Evolutionary conservation across 179 eudicot genomes (phyloP), one percentile per base, ranked within the genome.

Genomic region (Nepenthes alata): DNA sequence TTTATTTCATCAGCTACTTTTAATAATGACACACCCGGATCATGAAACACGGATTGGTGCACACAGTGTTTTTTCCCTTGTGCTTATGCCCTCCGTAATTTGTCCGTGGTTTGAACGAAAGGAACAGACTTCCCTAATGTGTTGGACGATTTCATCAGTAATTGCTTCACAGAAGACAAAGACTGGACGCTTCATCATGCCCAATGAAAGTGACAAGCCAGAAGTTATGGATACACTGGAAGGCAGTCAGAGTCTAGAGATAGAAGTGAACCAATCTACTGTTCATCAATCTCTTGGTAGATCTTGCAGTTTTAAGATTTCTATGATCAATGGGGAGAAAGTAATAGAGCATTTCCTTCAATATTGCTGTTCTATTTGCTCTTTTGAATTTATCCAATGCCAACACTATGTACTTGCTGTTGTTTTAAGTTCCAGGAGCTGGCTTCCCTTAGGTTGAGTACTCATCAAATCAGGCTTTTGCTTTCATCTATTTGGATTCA

Each of bases 11-110:
- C 97, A 90, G 74, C 77, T 94, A 59, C 87, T 94, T 63, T 63
- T 85, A 67, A 94, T 89, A 52, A 94, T 94, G 99, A 82, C 79
- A 51, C 86, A 87, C 74, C 81, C 93, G 64, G 99, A 94, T 70
- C 76, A 70, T 62, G 94, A 90, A 77, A 94, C 94, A 65, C 86
- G 97, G 55, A 73, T 81, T 55, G 80, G 74, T 56, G 91, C 96
- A 35, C 94, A 94, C 74, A 87, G 70, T 72, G 72, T 82, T 49
- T 79, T 94, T 71, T 85, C 93, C 53, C 58, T 77, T 61, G 85
- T 93, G 63, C 86, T 93, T 67, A 76, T 93, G 82, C 98, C 98
- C 48, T 80, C 95, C 60, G 69, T 79, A 66, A 66, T 79, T 58
- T 70, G 75, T 69, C 88, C 90, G 51, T 79, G 79, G 83, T 65